A percentile compares a stretch with the other conserved stretches of the same genome.
phyloP scores from a whole-genome alignment of 2,329 filamentous ascomycete genomes.

The Graphilbum sp. region DNA sequence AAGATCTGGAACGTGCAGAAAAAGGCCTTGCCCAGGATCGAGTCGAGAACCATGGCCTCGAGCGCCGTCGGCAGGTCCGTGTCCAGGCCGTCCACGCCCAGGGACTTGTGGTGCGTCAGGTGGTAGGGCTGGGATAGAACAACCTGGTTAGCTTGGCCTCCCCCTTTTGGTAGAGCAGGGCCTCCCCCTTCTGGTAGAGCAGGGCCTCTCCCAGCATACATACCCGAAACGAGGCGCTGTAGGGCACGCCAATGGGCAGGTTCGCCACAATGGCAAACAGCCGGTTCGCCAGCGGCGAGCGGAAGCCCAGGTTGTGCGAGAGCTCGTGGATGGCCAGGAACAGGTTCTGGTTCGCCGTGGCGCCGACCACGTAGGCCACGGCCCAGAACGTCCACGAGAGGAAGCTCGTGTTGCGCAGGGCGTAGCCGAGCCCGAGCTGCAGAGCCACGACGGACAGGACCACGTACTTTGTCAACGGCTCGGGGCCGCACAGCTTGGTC shows the following conservation, averaged over 20 bases:
- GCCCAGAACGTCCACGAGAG: conserved; percentile 73
- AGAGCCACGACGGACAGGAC: conserved; percentile 70
- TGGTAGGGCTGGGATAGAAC: conserved; percentile 58
- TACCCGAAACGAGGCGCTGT: conserved; percentile 87
- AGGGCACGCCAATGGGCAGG: conserved; percentile 86
- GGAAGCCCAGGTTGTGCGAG: conserved; percentile 92
- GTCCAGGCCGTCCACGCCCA: conserved; percentile 90
- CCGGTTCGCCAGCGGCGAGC: conserved; percentile 62
- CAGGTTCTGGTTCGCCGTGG: conserved; percentile 94
- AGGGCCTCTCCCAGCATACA: too few relatives aligned
- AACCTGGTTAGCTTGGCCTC: too few relatives aligned
- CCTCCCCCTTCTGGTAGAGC: too few relatives aligned
- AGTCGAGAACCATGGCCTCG: conserved; percentile 87
- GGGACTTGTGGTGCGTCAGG: conserved; percentile 95
- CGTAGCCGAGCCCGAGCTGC: conserved; percentile 62
- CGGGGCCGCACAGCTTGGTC: conserved; percentile 89
- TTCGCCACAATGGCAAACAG: conserved; percentile 87
- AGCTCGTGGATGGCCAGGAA: conserved; percentile 99
- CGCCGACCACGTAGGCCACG: conserved; percentile 79
- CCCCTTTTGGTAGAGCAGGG: too few relatives aligned
- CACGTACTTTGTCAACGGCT: conserved; percentile 89
- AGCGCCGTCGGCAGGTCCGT: conserved; percentile 86
- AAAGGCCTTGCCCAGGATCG: conserved; percentile 89
- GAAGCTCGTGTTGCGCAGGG: conserved; percentile 61
- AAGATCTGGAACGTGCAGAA: conserved; percentile 99